These are phyloP conservation scores for Stephania japonica DNA, from an alignment of 164 flowering plant species.

Conservation along the genomic window DNA sequence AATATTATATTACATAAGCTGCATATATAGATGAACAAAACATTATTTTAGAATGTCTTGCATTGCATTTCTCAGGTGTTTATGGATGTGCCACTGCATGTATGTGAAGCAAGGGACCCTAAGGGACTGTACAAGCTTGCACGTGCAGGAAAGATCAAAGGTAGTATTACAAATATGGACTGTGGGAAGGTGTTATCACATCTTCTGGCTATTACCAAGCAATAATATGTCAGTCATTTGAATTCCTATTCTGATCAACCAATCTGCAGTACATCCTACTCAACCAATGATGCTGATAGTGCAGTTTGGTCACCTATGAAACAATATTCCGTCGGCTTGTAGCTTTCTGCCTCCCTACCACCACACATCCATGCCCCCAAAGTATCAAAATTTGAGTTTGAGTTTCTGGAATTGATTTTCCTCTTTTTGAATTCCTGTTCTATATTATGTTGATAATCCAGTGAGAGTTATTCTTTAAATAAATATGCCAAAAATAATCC, in stretches of 20 bases:
- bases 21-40: background rate
- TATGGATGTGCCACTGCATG: conserved; percentile 71
- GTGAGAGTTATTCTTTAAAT: background rate
- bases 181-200: background rate
- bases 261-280: background rate
- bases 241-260: background rate
- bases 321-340: background rate
- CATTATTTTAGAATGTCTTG: background rate
- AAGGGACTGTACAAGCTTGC: conserved; percentile 95
- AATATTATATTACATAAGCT: background rate
- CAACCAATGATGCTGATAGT: background rate
- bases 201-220: background rate
- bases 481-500: background rate
- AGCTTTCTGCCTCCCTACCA: background rate
- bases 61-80: conserved; percentile 47
- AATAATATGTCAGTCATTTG: background rate
- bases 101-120: conserved; percentile 94
- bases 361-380: background rate
- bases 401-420: background rate
- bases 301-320: background rate
- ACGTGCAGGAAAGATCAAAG: conserved; percentile 93
- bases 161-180: conserved; percentile 30
- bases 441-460: background rate
- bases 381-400: background rate
- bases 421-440: background rate